Base-by-base conservation (phyloP, 2,329 filamentous ascomycete genomes). In the Furcasterigmium sp. region DNA sequence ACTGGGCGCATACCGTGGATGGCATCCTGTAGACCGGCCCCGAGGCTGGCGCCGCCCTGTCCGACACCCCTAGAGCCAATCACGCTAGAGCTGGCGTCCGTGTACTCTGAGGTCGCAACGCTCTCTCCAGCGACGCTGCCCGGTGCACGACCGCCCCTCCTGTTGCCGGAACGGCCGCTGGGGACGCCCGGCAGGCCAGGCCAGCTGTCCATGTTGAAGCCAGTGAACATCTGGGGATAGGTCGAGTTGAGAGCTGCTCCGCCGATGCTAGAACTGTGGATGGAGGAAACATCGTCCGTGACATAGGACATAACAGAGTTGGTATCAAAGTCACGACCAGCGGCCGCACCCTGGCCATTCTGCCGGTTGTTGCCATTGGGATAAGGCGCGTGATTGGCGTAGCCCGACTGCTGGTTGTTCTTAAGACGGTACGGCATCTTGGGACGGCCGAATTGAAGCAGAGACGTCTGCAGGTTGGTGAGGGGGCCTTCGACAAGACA, bases 401-500 rank as follows among this genome's bases (percentile, higher is more conserved):
- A 60, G n/a, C 18, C n/a, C n/a, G 17, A 9, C 15, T 35, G 32
- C 32, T 35, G 32, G 37, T 61, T 54, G 65, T 89, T 91, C 66
- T 95, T 91, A 41, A 91, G 91, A 47, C 93, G 88, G 63, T 95
- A 96, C 26, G 84, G 87, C 53, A 91, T 87, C 73, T 95, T 95
- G 18, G 93, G 93, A 8, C 89, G 84, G 62, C 87, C 90, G 67
- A 98, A 98, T 59, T 98, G 93, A 51, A 97, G 78, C 38, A 98
- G 76, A 11, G 91, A 96, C 20, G 90, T 86, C 64, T 97, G 93
- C n/a, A 98, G 75, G 60, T 98, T 98, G 49, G 86, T 93, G 51
- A 98, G 73, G 17, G 93, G 91, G 0, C 93, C 93, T 62, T 98
- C 93, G 6, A 98, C 93, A 11, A 98, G 80, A 61, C 91, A 97